phyloP scores from a whole-genome alignment of 495 filamentous ascomycete genomes.

The Bacidia gigantensis region DNA sequence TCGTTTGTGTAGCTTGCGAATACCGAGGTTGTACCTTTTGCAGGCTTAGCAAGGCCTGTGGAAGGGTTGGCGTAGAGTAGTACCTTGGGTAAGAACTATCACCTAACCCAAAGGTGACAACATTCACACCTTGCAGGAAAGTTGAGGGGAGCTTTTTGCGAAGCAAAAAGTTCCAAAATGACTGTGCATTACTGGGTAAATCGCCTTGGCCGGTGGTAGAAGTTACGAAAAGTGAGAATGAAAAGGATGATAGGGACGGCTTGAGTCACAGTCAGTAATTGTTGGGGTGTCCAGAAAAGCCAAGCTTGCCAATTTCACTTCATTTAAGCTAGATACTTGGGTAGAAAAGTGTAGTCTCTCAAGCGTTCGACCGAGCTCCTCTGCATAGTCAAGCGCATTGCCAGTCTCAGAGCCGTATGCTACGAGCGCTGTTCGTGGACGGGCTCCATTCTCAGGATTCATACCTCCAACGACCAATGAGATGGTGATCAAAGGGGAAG shows the following conservation, averaged over 20 bases:
- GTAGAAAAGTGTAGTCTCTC: conserved; percentile 67
- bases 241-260: conserved; percentile 36
- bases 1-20: conserved; percentile 73
- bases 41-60: conserved; percentile 1
- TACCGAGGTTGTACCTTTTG: conserved; percentile 79
- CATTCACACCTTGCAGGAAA: conserved; percentile 51
- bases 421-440: conserved; percentile 43
- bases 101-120: conserved; percentile 80
- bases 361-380: conserved; percentile 58
- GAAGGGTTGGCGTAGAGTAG: conserved; percentile 7
- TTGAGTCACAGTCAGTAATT: conserved; percentile 14
- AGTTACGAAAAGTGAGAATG: conserved; percentile 60
- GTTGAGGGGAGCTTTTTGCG: conserved; percentile 59
- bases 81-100: conserved; percentile 91
- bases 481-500: too few species aligned
- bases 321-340: conserved; percentile 61
- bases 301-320: conserved; percentile 51
- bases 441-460: neutral
- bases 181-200: conserved; percentile 61
- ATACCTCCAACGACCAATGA: too few species aligned
- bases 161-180: conserved; percentile 76
- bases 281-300: conserved; percentile 3
- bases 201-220: conserved; percentile 96
- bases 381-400: conserved; percentile 77
- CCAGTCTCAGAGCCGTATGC: conserved; percentile 93